phyloP scores from a whole-genome alignment of 257 asterid genomes.

The Anisodus acutangulus region DNA sequence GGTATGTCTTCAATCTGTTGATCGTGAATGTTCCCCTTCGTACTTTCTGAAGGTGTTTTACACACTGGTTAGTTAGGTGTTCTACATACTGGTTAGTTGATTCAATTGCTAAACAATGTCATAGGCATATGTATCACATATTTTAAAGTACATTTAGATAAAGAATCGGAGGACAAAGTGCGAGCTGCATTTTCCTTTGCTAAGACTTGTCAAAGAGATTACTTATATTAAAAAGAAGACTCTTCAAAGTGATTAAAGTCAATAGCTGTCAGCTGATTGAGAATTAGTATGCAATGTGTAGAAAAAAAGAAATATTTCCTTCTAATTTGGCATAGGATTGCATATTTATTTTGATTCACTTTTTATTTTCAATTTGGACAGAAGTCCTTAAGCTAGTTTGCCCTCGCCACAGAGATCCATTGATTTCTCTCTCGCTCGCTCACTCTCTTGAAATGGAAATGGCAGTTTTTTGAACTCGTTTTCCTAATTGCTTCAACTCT shows the following conservation, averaged over 20 bases:
- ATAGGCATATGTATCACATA: neutral
- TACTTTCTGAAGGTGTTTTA: neutral
- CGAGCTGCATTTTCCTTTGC: neutral
- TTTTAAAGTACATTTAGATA: neutral
- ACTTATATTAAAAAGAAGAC: neutral
- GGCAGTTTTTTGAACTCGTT: neutral
- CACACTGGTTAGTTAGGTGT: neutral
- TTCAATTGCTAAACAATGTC: conserved; percentile 10
- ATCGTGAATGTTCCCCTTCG: neutral
- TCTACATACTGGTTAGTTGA: neutral
- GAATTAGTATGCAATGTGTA: conserved; percentile 9
- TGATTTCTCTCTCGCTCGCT: neutral
- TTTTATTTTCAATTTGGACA: neutral
- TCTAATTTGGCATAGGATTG: conserved; percentile 4
- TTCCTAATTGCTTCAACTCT: conserved; percentile 11
- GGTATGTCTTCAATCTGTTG: conserved; percentile 43
- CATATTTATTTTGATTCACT: neutral
- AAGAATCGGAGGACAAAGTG: neutral
- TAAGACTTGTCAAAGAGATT: conserved; percentile 7
- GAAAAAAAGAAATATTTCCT: neutral
- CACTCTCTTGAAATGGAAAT: neutral
- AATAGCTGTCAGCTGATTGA: neutral
- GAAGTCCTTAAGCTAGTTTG: conserved; percentile 12
- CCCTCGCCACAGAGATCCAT: neutral
- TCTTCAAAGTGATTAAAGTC: conserved; percentile 6